phyloP scores from a whole-genome alignment of 75 land plant genomes.

The Selaginella tamariscina region DNA sequence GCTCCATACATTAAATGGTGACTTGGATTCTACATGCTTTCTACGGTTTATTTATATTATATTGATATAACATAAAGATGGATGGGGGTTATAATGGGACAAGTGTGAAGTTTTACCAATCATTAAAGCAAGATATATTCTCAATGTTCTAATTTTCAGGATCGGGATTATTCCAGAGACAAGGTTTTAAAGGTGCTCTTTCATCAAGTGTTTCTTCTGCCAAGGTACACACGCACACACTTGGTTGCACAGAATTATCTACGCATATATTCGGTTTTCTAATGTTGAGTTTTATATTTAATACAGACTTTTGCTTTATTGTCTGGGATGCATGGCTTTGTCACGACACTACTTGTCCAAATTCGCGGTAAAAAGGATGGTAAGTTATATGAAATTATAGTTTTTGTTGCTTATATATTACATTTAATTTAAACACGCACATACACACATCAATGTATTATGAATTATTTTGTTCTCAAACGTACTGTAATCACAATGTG shows the following conservation, averaged over 20 bases:
- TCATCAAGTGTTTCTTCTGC: conserved; percentile 68
- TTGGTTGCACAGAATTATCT: no score
- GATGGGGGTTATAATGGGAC: no score
- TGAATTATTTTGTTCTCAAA: no score
- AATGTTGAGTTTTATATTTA: not conserved
- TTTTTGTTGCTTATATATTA: not conserved
- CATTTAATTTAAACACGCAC: no score
- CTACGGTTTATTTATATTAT: not conserved
- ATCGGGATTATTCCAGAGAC: conserved; percentile 57
- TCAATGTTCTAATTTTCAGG: conserved; percentile 39
- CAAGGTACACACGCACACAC: no score
- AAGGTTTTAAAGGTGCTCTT: conserved; percentile 79
- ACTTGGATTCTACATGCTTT: no score
- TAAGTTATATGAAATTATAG: conserved; percentile 15
- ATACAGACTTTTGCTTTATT: conserved; percentile 81
- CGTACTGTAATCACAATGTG: no score
- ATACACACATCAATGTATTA: no score
- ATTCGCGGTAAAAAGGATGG: conserved; percentile 97
- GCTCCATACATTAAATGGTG: no score
- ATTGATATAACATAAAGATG: no score
- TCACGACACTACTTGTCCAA: conserved; percentile 58
- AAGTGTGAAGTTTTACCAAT: no score
- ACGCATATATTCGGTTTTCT: not conserved
- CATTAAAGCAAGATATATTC: no score
- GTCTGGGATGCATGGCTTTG: conserved; percentile 88